Base-by-base conservation (phyloP, 345 rosid species). In the Pistacia vera region DNA sequence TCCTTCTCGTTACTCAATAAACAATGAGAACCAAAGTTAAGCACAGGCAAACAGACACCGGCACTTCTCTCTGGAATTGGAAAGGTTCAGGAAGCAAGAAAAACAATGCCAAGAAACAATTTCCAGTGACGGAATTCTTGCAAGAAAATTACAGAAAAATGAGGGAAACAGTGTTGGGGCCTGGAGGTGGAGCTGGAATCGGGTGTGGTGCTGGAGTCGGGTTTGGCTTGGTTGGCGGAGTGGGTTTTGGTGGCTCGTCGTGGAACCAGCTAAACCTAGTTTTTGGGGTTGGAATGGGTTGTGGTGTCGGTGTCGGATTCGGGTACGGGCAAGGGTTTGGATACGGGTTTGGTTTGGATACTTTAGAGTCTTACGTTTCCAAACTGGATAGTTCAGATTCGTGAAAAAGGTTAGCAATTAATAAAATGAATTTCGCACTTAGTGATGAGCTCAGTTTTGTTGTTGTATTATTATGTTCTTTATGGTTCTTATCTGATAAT, bases 251-350 rank as follows among this genome's bases (percentile, higher is more conserved):
- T 1, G 84, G 83, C 58, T 82, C 71, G 80, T 77, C 86, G 1
- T 81, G 84, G 85, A 84, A 83, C 81, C 79, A 79, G 59, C 35
- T 79, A 4, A 81, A 70, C 57, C 46, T 81, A 16, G 88, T 77
- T 20, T 75, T 79, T 38, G 88, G 88, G 30, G 74, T 79, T n/a
- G 91, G 89, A 1, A 44, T 79, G 77, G 89, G 91, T 6, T 88
- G 91, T 28, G 89, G 91, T 8, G 63, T 82, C 11, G 89, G 91
- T 3, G 33, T 81, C 12, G 88, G 88, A 4, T 59, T 88, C 36
- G 89, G 86, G 35, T 88, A 82, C 38, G 91, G 89, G 35, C 68
- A 62, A n/a, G 91, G 91, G 2, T 12, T 84, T 30, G 91, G 89
- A 2, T 69, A 79, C 30, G 91, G 86, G 16, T 49, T 68, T 12